Evolutionary conservation across 2,329 filamentous ascomycete genomes (phyloP).

Genomic region (Monosporascus sp.): DNA sequence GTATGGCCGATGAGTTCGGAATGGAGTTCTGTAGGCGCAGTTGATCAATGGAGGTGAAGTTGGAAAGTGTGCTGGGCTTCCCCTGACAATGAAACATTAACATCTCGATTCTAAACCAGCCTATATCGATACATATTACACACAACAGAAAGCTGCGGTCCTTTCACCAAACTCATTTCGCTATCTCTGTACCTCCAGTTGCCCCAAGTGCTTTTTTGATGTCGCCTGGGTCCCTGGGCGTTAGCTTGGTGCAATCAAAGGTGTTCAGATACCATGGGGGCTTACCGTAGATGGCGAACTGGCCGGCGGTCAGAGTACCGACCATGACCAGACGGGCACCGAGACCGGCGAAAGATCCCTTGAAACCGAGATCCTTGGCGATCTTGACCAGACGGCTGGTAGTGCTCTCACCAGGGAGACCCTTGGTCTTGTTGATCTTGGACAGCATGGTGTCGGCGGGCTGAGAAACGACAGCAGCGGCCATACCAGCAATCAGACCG

Average conservation of each 20-base stretch:
- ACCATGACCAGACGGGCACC: constrained; percentile 70
- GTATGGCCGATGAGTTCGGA: too few relatives aligned
- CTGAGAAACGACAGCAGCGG: constrained; percentile 68
- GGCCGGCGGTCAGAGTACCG: constrained; percentile 62
- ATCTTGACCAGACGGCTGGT: constrained; percentile 69
- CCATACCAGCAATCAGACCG: constrained; percentile 72
- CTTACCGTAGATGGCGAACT: constrained; percentile 70
- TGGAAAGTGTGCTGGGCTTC: too few relatives aligned
- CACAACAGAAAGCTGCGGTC: too few relatives aligned
- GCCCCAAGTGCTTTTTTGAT: constrained; percentile 46
- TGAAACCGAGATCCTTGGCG: constrained; percentile 63
- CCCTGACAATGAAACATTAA: too few relatives aligned
- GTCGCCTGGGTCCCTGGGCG: constrained; percentile 1
- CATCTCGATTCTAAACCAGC: too few relatives aligned
- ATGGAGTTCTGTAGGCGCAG: too few relatives aligned
- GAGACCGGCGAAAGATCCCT: constrained; percentile 63
- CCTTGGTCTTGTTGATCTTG: constrained; percentile 79
- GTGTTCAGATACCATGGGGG: constrained; percentile 18
- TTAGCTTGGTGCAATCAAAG: too few relatives aligned
- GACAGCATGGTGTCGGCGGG: constrained; percentile 75
- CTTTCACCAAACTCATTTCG: too few relatives aligned
- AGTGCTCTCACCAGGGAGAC: constrained; percentile 67
- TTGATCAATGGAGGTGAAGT: too few relatives aligned
- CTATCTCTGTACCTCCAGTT: constrained; percentile 38
- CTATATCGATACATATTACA: too few relatives aligned